A percentile compares a stretch with the other conserved stretches of the same genome.
These are phyloP conservation scores for Colletotrichum aenigma DNA, from an alignment of 2,329 filamentous ascomycete species.

Conservation along the genomic window DNA sequence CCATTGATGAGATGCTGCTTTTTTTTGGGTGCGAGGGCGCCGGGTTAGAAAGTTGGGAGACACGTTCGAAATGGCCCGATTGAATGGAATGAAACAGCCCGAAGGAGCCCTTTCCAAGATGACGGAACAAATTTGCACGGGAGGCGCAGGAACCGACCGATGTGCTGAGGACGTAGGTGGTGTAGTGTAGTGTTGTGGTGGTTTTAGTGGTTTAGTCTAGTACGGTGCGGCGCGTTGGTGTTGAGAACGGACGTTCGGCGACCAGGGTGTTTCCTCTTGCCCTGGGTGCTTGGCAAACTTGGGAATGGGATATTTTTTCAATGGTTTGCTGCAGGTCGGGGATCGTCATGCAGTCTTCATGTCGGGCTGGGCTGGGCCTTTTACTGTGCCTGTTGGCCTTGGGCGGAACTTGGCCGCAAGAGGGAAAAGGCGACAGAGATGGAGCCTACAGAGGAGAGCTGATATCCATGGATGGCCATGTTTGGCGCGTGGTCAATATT, in stretches of 20 bases:
- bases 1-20: background rate
- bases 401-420: background rate
- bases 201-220: background rate
- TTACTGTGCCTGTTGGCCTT: background rate
- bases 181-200: background rate
- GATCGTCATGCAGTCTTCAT: background rate
- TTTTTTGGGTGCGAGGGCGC: background rate
- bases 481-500: background rate
- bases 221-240: background rate
- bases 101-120: background rate
- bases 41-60: background rate
- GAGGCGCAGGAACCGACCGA: background rate
- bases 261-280: background rate
- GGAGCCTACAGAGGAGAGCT: background rate
- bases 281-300: background rate
- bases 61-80: background rate
- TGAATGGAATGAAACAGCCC: background rate
- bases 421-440: background rate
- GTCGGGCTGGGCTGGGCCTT: background rate
- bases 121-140: background rate
- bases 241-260: background rate
- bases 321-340: background rate
- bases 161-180: background rate
- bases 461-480: background rate
- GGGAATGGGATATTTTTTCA: background rate